Conservation (phyloP, 2,329 filamentous ascomycete species). For the Arthroderma sp. region DNA sequence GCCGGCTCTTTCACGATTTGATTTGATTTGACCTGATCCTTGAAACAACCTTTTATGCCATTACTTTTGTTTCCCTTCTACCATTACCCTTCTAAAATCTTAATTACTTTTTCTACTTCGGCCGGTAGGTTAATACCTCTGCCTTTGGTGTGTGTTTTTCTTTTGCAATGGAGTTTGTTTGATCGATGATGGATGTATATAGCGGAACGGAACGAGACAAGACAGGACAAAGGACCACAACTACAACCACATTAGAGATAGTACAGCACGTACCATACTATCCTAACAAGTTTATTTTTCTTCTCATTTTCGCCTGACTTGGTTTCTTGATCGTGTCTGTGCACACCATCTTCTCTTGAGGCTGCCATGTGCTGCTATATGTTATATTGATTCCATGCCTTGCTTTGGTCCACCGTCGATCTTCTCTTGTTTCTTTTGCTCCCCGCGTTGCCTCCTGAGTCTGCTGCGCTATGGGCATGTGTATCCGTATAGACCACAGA, state of each 20-base stretch:
- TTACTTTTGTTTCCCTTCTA: neutral
- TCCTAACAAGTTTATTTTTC: neutral
- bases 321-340: neutral
- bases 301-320: neutral
- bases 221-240: neutral
- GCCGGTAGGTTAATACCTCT: neutral
- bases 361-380: too few species aligned
- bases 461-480: too few species aligned
- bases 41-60: constrained; percentile 4
- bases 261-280: neutral
- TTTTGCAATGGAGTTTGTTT: neutral
- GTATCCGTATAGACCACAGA: too few species aligned
- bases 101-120: neutral
- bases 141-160: neutral
- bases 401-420: too few species aligned
- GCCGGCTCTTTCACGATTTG: neutral
- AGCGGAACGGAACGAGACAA: neutral
- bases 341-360: neutral
- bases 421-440: too few species aligned
- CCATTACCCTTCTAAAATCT: neutral
- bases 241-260: neutral
- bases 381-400: too few species aligned
- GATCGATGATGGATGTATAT: constrained; percentile 1
- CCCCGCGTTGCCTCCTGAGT: too few species aligned
- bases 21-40: constrained; percentile 1